Evolutionary conservation across 495 filamentous ascomycete genomes (phyloP).

Genomic region (Neurospora tetrasperma): DNA sequence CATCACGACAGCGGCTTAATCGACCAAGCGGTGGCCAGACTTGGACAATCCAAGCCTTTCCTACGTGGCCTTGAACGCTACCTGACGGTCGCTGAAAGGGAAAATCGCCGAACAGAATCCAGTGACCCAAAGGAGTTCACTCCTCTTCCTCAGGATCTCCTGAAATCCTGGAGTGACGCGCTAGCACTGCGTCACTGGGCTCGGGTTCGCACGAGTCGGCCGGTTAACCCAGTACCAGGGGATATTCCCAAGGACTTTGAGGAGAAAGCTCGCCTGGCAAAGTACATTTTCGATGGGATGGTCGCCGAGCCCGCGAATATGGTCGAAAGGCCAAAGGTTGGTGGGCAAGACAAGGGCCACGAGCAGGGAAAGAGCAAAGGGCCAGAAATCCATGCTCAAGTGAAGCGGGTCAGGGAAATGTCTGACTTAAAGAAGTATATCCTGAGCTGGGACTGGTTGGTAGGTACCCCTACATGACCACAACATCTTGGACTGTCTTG

Average conservation of each 20-base stretch:
- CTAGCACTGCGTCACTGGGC: neutral
- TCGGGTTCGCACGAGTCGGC: neutral
- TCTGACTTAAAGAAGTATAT: neutral
- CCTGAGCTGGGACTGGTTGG: neutral
- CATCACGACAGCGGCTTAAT: neutral
- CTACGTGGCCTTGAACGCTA: neutral
- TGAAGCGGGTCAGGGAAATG: neutral
- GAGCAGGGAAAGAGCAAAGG: neutral
- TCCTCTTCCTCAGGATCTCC: neutral
- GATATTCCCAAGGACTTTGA: neutral
- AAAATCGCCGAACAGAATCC: neutral
- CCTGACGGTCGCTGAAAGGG: neutral
- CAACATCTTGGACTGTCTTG: neutral
- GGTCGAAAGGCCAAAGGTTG: neutral
- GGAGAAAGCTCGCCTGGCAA: neutral
- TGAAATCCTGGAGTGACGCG: neutral
- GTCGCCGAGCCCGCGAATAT: neutral
- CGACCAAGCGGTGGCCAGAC: neutral
- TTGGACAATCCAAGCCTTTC: neutral
- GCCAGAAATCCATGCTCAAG: neutral
- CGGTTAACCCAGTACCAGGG: neutral
- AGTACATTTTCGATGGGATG: neutral
- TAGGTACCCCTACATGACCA: neutral
- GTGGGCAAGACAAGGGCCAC: neutral
- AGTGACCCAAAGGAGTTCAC: neutral